Evolutionary conservation across 2,329 filamentous ascomycete species (phyloP), one percentile per base, ranked within the genome.

Genomic region (Ophiostoma fasciatum): DNA sequence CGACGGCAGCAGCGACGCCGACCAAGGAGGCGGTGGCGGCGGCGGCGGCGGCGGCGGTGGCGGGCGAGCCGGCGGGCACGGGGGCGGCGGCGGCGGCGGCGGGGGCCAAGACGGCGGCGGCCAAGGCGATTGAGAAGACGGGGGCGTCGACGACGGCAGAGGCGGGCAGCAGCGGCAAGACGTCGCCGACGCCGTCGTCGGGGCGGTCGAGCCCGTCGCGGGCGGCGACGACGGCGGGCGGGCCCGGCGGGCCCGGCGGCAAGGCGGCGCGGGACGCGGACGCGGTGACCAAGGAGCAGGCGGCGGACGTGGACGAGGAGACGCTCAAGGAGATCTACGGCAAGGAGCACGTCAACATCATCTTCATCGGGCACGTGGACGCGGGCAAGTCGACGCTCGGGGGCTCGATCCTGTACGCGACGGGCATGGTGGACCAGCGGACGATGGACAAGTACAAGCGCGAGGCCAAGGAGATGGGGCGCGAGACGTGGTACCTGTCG

Each of bases 361-460:
- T 96, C 46, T 94, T 96, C 62, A 81, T 96, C 52, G 88, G 47
- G 35, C 90, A 98, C 68, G 92, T 98, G 50, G 90, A 98, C 64
- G 90, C 90, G 35, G 90, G 90, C 49, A 98, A 98, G 64, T 94
- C 85, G 27, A 98, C 90, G 4, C 69, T 98, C 6, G 90, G 90
- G 54, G 90, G 90, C 34, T 82, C 82, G 35, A 93, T 98, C 44
- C 68, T 98, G 12, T 94, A 90, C 57, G 76, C 75, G 35, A 94
- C 88, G 5, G 90, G 90, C 42, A 98, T 96, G 90, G 90, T 98
- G n/a, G 92, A 98, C 52, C 85, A 98, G 61, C 76, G 90, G 55
- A 98, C 90, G 25, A 74, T 98, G 68, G 90, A 98, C 36, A 98
- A 98, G 62, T 94, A 94, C 68, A 94, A 88, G 71, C 76, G 74